Conservation (phyloP, 345 rosid genomes). For the Corchorus olitorius region DNA sequence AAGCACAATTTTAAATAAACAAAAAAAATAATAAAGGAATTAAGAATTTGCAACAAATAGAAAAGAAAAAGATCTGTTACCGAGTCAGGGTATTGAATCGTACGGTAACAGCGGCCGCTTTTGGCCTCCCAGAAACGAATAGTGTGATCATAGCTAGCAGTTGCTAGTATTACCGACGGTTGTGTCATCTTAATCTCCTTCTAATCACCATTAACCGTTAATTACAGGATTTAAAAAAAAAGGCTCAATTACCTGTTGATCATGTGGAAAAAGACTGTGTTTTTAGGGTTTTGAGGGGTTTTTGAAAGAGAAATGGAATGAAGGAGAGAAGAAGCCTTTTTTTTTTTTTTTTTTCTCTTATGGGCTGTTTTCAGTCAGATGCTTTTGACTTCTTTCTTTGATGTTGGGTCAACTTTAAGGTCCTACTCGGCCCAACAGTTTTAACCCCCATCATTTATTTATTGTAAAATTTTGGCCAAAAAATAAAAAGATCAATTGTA, state of each 20-base stretch:
- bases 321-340: background rate
- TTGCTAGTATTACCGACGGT: slow-evolving; percentile 86
- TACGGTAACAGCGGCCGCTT: slow-evolving; percentile 90
- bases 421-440: slow-evolving; percentile 10
- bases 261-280: background rate
- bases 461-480: no score
- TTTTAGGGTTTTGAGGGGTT: slow-evolving; percentile 26
- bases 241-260: slow-evolving; percentile 1
- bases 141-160: slow-evolving; percentile 93
- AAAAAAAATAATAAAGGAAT: background rate
- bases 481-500: no score
- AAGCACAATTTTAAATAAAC: background rate
- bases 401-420: background rate
- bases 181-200: slow-evolving; percentile 57
- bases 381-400: background rate
- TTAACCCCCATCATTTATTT: no score
- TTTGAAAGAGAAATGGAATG: background rate
- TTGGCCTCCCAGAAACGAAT: slow-evolving; percentile 96
- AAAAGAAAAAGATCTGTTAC: slow-evolving; percentile 34
- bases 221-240: background rate
- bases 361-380: background rate
- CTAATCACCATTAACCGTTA: slow-evolving; percentile 16
- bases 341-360: background rate
- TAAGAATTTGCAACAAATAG: background rate
- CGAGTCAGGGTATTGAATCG: slow-evolving; percentile 89